Evolutionary conservation across 2,329 filamentous ascomycete genomes (phyloP).

Genomic region (Aspergillus sp.): DNA sequence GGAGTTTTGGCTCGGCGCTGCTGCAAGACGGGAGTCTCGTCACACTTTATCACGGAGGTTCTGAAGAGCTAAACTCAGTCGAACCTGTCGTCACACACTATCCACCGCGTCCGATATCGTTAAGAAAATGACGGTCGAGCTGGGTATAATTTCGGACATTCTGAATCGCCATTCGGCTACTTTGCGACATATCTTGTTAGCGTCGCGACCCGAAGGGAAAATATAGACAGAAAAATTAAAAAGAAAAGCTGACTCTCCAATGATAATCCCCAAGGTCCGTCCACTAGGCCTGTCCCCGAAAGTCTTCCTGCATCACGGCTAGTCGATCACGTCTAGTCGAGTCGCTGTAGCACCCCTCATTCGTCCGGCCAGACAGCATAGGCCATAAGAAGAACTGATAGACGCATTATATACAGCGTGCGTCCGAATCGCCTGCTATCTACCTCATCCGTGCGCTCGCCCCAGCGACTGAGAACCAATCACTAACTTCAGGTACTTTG

Average conservation of each 20-base stretch:
- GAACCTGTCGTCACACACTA: neutral
- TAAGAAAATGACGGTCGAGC: neutral
- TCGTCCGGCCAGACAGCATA: neutral
- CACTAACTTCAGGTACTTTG: neutral
- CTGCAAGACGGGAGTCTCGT: slow-evolving; percentile 12
- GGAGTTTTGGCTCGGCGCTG: slow-evolving; percentile 6
- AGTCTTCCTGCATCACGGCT: neutral
- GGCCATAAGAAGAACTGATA: neutral
- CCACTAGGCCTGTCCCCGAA: neutral
- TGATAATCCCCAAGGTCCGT: neutral
- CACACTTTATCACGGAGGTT: slow-evolving; percentile 7
- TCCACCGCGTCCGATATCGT: neutral
- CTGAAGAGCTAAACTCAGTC: neutral
- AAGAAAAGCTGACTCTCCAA: too few relatives aligned
- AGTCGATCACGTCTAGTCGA: neutral
- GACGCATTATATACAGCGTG: neutral
- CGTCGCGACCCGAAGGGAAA: too few relatives aligned
- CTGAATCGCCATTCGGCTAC: too few relatives aligned
- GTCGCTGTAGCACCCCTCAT: neutral
- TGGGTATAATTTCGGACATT: too few relatives aligned
- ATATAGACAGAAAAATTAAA: too few relatives aligned
- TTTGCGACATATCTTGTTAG: too few relatives aligned
- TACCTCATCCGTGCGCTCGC: neutral
- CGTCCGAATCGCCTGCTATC: neutral
- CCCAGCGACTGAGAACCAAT: neutral